These are phyloP conservation scores for Brassica hybrid DNA, from an alignment of 441 rosid species.

Conservation along the genomic window DNA sequence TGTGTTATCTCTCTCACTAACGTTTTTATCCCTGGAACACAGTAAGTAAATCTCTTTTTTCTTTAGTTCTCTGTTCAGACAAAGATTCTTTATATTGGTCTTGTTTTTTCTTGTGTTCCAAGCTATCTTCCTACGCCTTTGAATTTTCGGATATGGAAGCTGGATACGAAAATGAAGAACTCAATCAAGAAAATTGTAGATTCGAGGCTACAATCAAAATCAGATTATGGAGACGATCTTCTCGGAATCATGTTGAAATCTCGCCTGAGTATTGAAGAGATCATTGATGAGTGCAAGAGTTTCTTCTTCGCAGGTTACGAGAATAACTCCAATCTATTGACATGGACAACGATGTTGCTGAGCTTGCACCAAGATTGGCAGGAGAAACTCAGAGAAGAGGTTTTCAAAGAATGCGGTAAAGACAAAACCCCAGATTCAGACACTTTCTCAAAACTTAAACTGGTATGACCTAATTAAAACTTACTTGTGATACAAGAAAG, in stretches of 20 bases:
- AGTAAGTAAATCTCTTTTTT: constrained; percentile 41
- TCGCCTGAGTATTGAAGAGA: constrained; percentile 49
- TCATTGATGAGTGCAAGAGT: constrained; percentile 67
- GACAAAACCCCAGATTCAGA: constrained; percentile 47
- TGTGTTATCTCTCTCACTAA: constrained; percentile 24
- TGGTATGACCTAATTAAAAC: constrained; percentile 38
- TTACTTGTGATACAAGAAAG: neutral
- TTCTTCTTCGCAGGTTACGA: constrained; percentile 67
- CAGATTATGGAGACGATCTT: constrained; percentile 54
- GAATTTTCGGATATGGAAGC: constrained; percentile 56
- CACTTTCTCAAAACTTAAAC: constrained; percentile 47
- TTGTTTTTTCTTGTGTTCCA: constrained; percentile 18
- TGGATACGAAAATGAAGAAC: constrained; percentile 47
- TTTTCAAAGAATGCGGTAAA: constrained; percentile 47
- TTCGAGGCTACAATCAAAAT: constrained; percentile 36
- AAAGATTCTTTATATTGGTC: neutral
- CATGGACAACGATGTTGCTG: constrained; percentile 61
- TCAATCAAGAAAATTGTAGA: constrained; percentile 42
- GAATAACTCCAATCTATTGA: constrained; percentile 52
- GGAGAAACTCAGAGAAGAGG: constrained; percentile 57
- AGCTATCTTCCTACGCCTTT: constrained; percentile 58
- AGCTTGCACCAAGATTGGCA: constrained; percentile 64
- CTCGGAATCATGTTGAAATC: constrained; percentile 52
- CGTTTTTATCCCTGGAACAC: constrained; percentile 54
- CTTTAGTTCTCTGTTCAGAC: neutral